These are phyloP conservation scores for Quercus phellos DNA, from an alignment of 331 rosid species.

Conservation along the genomic window DNA sequence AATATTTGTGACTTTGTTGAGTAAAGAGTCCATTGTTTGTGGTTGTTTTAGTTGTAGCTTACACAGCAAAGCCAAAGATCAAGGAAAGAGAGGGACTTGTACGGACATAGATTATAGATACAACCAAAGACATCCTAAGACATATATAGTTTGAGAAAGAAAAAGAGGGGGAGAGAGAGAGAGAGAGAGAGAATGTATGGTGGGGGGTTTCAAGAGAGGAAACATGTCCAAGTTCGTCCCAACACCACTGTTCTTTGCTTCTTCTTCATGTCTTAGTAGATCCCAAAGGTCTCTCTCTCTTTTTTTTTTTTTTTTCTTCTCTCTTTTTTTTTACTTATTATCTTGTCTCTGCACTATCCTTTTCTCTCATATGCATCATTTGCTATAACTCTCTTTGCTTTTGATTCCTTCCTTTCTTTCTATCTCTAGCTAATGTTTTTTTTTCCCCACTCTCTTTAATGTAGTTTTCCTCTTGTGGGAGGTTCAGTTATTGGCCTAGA, in stretches of 20 bases:
- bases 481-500: constrained; percentile 23
- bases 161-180: too few species aligned
- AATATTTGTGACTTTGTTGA: too few species aligned
- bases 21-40: background rate
- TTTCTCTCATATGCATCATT: constrained; percentile 5
- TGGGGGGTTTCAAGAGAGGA: constrained; percentile 42
- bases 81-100: constrained; percentile 2
- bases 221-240: constrained; percentile 69
- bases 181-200: background rate
- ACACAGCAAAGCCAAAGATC: background rate
- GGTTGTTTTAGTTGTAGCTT: constrained; percentile 1
- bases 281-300: constrained; percentile 47
- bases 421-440: background rate
- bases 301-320: background rate
- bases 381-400: background rate
- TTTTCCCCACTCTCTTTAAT: background rate
- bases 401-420: background rate
- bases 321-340: constrained; percentile 7
- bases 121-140: background rate
- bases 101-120: background rate
- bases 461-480: constrained; percentile 4
- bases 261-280: constrained; percentile 42
- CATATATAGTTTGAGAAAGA: background rate
- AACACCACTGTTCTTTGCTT: constrained; percentile 45
- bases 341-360: constrained; percentile 16